A percentile compares a stretch with the other conserved stretches of the same genome.
These are phyloP conservation scores for Russula foetens DNA, from an alignment of 768 basidiomycete species.

Conservation along the genomic window DNA sequence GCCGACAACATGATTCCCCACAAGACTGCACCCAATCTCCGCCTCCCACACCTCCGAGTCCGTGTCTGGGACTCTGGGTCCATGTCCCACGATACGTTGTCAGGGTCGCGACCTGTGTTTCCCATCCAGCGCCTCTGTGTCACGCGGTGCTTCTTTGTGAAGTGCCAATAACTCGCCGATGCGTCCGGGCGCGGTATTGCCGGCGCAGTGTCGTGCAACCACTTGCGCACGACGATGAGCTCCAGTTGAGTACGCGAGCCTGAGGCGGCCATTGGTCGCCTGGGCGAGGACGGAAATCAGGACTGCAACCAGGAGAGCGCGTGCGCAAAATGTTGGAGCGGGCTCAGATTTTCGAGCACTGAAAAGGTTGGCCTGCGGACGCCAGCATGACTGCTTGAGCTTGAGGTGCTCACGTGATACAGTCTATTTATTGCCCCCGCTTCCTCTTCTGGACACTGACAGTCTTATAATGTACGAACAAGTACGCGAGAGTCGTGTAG, in stretches of 20 bases:
- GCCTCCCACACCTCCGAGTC: constrained; percentile 43
- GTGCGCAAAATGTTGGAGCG: constrained; percentile 40
- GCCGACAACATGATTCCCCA: constrained; percentile 66
- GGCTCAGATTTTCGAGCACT: constrained; percentile 64
- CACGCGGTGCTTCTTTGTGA: constrained; percentile 15
- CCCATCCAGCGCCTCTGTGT: constrained; percentile 32
- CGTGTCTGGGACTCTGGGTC: too few species aligned
- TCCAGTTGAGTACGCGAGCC: constrained; percentile 64
- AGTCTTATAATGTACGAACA: constrained; percentile 32
- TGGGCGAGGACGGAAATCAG: constrained; percentile 71
- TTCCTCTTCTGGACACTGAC: constrained; percentile 39
- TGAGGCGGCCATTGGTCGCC: constrained; percentile 57
- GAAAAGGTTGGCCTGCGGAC: constrained; percentile 25
- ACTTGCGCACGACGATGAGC: constrained; percentile 75
- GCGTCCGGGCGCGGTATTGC: constrained; percentile 12
- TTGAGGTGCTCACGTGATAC: constrained; percentile 74
- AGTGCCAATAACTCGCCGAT: constrained; percentile 15
- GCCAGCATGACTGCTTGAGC: constrained; percentile 70
- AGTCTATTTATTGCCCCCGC: constrained; percentile 63
- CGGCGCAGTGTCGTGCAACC: constrained; percentile 72
- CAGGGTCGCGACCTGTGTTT: constrained; percentile 6
- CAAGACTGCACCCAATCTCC: constrained; percentile 35
- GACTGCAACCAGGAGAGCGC: constrained; percentile 53
- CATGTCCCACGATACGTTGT: constrained; percentile 13
- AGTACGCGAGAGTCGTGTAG: not conserved